Base-by-base conservation (phyloP, 1,284 basidiomycete genomes). In the Sparassis latifolia region DNA sequence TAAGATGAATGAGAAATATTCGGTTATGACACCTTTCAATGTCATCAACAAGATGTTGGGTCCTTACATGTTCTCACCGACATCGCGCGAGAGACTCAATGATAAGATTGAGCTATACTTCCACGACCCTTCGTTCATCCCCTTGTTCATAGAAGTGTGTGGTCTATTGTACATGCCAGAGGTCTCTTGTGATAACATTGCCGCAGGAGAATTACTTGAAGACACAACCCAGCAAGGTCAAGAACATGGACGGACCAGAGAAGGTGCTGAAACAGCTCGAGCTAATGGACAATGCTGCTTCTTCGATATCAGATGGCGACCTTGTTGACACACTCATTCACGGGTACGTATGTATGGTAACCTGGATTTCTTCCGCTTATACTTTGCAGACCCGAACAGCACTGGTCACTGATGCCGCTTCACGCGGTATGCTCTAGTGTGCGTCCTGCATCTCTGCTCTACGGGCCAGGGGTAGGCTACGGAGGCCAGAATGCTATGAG, bases 41-140 rank as follows among this genome's bases (percentile, higher is more conserved):
- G 81, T 97, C 48, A 89, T 86, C 28, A 79, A 83, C 54, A 92
- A 91, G 67, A 78, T 99, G 49, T 78, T 93, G 4, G 89, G 91
- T 4, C 94, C 95, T 3, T 92, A 96, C 61, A 75, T 93, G 55
- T 99, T 96, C 69, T 88, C 89, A 3, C 66, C 78, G 12, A 96
- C 89, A 0, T 82, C 85, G 44, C 79, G 86, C 47, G 86, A 94
- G 66, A 86, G 88, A 0, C 73, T 99, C 5, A 83, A 80, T 44
- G 92, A 98, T 60, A 97, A 97, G 73, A 90, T 97, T 72, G 95
- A 98, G 56, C 70, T 92, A 54, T 99, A 98, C 69, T 99, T 98
- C 71, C 93, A 97, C 54, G 97, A 99, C 65, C 89, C 92, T 62
- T 82, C 86, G 1, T 92, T 98, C 60, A 80, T 99, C 45, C 96